Conservation (phyloP, 352 stramenopile species). For the Globisporangium abappressorium region DNA sequence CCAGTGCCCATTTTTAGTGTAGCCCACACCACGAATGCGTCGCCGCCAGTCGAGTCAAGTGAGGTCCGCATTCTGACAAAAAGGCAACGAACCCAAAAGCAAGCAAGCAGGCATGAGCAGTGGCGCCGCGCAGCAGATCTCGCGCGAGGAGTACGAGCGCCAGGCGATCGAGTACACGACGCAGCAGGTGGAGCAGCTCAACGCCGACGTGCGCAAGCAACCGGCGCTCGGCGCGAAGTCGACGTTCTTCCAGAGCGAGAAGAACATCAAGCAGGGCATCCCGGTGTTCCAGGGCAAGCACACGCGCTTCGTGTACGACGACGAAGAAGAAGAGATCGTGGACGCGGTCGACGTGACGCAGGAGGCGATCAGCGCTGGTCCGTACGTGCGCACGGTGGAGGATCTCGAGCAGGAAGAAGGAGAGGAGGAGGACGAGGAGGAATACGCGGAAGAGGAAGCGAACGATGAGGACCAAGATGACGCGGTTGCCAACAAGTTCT, state of each 20-base stretch:
- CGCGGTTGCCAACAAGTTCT: constrained; percentile 20
- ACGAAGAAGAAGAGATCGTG: constrained; percentile 66
- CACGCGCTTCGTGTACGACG: constrained; percentile 80
- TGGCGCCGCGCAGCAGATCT: constrained; percentile 36
- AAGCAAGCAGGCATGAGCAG: background rate
- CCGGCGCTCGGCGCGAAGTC: constrained; percentile 52
- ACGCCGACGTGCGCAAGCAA: constrained; percentile 47
- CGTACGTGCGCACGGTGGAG: constrained; percentile 57
- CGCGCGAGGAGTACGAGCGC: constrained; percentile 51
- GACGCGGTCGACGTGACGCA: constrained; percentile 63
- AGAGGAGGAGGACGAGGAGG: constrained; percentile 35
- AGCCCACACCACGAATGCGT: too few relatives aligned
- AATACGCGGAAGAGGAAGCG: constrained; percentile 29
- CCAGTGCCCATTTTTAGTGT: too few relatives aligned
- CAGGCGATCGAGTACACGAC: constrained; percentile 69
- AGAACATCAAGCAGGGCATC: constrained; percentile 54
- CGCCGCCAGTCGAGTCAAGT: too few relatives aligned
- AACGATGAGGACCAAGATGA: constrained; percentile 24
- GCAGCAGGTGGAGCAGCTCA: constrained; percentile 59
- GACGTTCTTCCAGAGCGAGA: constrained; percentile 59
- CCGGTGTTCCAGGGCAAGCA: constrained; percentile 77
- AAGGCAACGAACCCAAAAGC: constrained; percentile 2
- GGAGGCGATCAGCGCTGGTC: constrained; percentile 40
- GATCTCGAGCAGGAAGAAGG: constrained; percentile 49
- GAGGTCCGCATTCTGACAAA: background rate